Conservation (phyloP, 257 asterid species). For the Nicotiana paniculata region DNA sequence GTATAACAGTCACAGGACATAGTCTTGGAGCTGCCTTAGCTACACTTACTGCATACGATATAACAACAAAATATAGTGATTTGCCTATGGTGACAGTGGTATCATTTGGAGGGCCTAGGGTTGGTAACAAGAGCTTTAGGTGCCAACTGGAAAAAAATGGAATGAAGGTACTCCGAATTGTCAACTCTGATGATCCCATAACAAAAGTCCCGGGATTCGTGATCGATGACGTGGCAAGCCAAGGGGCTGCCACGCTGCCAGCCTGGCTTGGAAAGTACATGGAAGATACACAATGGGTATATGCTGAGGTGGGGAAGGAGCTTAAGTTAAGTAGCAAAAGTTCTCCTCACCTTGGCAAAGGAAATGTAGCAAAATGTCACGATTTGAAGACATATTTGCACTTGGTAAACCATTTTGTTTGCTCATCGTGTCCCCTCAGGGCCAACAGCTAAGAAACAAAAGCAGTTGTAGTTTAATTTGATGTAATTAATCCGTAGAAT, state of each 20-base stretch:
- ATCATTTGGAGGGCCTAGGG: conserved; percentile 88
- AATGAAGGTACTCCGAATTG: conserved; percentile 58
- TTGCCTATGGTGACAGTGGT: conserved; percentile 80
- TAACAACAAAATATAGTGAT: conserved; percentile 36
- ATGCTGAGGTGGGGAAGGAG: conserved; percentile 84
- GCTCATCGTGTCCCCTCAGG: conserved; percentile 58
- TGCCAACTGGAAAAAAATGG: conserved; percentile 51
- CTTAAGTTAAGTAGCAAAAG: conserved; percentile 57
- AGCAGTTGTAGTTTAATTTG: conserved; percentile 11
- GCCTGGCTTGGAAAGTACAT: conserved; percentile 49
- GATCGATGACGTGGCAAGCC: conserved; percentile 20
- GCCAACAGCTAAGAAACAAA: conserved; percentile 46
- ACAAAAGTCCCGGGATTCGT: conserved; percentile 85
- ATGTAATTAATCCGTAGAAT: no score
- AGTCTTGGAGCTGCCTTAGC: conserved; percentile 93
- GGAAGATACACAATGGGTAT: conserved; percentile 66
- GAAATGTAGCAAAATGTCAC: conserved; percentile 61
- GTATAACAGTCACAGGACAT: conserved; percentile 90
- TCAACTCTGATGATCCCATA: conserved; percentile 66
- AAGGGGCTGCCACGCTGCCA: conserved; percentile 9
- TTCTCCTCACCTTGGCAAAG: conserved; percentile 40
- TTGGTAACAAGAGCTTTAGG: conserved; percentile 61
- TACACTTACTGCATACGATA: conserved; percentile 75
- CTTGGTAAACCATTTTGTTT: conserved; percentile 51
- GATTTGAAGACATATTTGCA: conserved; percentile 78